Evolutionary conservation across 805 yeast species (phyloP).

Genomic region (Schwanniomyces polymorphus): DNA sequence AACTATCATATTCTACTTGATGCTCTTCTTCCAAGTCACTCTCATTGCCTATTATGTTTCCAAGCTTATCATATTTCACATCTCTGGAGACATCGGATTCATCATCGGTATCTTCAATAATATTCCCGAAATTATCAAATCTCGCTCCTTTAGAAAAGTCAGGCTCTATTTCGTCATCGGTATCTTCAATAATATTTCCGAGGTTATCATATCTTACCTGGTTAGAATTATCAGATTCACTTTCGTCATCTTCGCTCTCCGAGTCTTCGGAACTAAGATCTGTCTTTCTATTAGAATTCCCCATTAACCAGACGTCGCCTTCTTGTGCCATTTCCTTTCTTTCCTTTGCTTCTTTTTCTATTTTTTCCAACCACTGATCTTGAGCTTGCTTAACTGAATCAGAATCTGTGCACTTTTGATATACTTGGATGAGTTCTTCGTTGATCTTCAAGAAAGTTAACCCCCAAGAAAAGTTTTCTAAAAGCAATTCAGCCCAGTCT

Average conservation of each 20-base stretch:
- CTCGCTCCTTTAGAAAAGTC: background rate
- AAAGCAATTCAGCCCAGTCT: slow-evolving; percentile 82
- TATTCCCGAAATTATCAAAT: background rate
- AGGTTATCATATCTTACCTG: slow-evolving; percentile 15
- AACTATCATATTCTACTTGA: slow-evolving; percentile 13
- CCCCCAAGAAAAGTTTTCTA: slow-evolving; percentile 91
- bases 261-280: slow-evolving; percentile 2
- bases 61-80: slow-evolving; percentile 17
- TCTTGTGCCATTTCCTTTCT: slow-evolving; percentile 53
- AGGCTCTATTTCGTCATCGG: slow-evolving; percentile 4
- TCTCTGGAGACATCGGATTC: slow-evolving; percentile 5
- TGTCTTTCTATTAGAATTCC: slow-evolving; percentile 62
- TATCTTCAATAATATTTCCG: slow-evolving; percentile 14
- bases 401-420: slow-evolving; percentile 78
- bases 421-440: slow-evolving; percentile 70
- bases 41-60: slow-evolving; percentile 14
- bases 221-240: slow-evolving; percentile 10
- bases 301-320: slow-evolving; percentile 75
- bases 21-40: slow-evolving; percentile 8
- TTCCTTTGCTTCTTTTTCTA: slow-evolving; percentile 66
- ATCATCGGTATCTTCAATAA: background rate
- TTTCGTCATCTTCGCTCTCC: slow-evolving; percentile 9
- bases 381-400: slow-evolving; percentile 73
- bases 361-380: slow-evolving; percentile 65
- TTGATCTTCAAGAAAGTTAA: slow-evolving; percentile 81